Evolutionary conservation across 2,329 filamentous ascomycete genomes (phyloP).

Genomic region (Trichophyton simii): DNA sequence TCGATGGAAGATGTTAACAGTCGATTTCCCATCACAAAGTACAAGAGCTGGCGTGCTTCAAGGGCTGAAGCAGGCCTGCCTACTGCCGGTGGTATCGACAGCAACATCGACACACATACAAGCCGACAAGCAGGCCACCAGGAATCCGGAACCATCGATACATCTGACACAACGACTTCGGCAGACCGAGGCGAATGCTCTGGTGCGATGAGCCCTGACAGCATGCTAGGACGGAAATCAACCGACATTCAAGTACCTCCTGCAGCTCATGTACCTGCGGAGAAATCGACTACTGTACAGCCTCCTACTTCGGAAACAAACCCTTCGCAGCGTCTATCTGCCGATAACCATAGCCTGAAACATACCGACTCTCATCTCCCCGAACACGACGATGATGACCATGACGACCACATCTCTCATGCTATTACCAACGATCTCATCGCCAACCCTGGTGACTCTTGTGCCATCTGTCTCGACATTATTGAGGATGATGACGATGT

Average conservation of each 20-base stretch:
- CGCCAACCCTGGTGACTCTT: conserved; percentile 74
- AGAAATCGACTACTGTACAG: neutral
- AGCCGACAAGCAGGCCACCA: conserved; percentile 47
- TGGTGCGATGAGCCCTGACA: neutral
- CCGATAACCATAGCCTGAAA: neutral
- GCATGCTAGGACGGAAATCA: neutral
- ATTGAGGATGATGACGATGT: conserved; percentile 94
- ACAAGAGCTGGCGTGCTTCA: conserved; percentile 83
- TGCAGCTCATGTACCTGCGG: neutral
- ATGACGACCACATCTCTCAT: conserved; percentile 65
- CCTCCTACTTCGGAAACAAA: neutral
- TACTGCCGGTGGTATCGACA: conserved; percentile 69
- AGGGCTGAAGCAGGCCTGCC: conserved; percentile 74
- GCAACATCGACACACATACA: conserved; percentile 30
- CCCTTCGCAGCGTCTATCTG: neutral
- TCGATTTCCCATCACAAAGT: conserved; percentile 89
- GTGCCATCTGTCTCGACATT: conserved; percentile 89
- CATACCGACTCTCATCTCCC: neutral
- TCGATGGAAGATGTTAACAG: conserved; percentile 98
- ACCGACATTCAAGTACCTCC: neutral
- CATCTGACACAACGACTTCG: conserved; percentile 8
- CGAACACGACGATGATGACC: conserved; percentile 49
- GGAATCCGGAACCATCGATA: neutral
- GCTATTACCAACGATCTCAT: conserved; percentile 71
- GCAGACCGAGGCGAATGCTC: conserved; percentile 4